Evolutionary conservation across 148 eudicot species (phyloP).

Genomic region (Rhododendron ferrugineum): DNA sequence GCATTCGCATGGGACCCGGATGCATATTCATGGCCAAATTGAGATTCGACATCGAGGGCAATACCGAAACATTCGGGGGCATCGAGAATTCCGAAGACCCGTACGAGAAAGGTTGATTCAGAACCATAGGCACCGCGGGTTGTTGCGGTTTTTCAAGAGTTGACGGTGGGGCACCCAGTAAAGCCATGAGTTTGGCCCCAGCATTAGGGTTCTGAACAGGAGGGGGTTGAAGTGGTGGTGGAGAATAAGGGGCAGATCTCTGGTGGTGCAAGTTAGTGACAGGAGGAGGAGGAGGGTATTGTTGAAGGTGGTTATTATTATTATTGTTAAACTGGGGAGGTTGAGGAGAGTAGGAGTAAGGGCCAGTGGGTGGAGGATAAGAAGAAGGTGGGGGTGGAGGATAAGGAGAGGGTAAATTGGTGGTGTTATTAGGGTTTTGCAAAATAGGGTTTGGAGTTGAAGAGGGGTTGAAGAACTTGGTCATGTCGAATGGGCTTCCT

Average conservation of each 20-base stretch:
- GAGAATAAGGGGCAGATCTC: conserved; percentile 46
- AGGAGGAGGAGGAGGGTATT: conserved; percentile 20
- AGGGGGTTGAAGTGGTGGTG: conserved; percentile 52
- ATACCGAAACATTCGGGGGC: conserved; percentile 10
- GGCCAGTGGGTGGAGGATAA: conserved; percentile 47
- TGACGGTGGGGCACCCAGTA: conserved; percentile 50
- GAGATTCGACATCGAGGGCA: conserved; percentile 24
- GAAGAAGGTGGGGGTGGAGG: conserved; percentile 45
- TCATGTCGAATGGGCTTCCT: conserved; percentile 50
- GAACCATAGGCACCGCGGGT: conserved; percentile 19
- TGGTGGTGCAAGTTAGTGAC: conserved; percentile 35
- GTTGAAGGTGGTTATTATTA: conserved; percentile 13
- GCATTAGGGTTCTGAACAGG: conserved; percentile 40
- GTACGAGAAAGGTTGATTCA: conserved; percentile 30
- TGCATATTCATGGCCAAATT: conserved; percentile 20
- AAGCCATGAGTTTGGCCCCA: conserved; percentile 74
- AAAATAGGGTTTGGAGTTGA: conserved; percentile 12
- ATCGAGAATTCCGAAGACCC: conserved; percentile 37
- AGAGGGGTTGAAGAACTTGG: conserved; percentile 52
- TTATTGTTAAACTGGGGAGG: conserved; percentile 25
- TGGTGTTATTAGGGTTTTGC: conserved; percentile 35
- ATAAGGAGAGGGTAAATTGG: conserved; percentile 19
- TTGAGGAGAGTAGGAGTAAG: conserved; percentile 21
- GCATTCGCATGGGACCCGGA: conserved; percentile 54
- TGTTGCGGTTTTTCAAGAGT: conserved; percentile 31